Conservation (phyloP, 768 basidiomycete species). For the Cyathus striatus region DNA sequence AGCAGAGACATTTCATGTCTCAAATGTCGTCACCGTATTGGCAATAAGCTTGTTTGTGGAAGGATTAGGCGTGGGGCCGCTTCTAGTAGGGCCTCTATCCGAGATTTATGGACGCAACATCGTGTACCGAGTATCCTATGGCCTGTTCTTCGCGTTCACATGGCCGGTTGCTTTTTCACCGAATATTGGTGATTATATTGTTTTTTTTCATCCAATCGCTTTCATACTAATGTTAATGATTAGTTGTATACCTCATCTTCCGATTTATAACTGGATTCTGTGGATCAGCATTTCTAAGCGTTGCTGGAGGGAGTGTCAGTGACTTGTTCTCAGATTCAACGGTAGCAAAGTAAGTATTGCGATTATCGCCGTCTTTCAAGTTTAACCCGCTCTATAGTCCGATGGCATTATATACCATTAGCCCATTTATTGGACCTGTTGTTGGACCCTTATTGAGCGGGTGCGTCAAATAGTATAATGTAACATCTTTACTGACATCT, state of each 20-base stretch:
- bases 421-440: conserved; percentile 47
- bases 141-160: conserved; percentile 55
- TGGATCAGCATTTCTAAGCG: conserved; percentile 53
- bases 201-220: not conserved
- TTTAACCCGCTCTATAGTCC: conserved; percentile 20
- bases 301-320: conserved; percentile 50
- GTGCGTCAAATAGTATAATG: conserved; percentile 22
- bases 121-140: conserved; percentile 60
- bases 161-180: conserved; percentile 74
- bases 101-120: conserved; percentile 62
- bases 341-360: conserved; percentile 50
- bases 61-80: conserved; percentile 50
- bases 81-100: conserved; percentile 48
- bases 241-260: conserved; percentile 57
- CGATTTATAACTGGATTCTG: conserved; percentile 51
- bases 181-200: conserved; percentile 43
- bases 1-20: conserved; percentile 41
- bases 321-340: conserved; percentile 52
- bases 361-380: not conserved
- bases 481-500: not conserved
- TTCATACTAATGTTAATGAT: not conserved
- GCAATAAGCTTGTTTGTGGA: conserved; percentile 56
- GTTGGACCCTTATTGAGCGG: conserved; percentile 56
- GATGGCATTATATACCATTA: conserved; percentile 53
- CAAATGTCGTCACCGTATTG: conserved; percentile 42